phyloP scores from a whole-genome alignment of 2,329 filamentous ascomycete genomes.

The Alternaria metachromatica region DNA sequence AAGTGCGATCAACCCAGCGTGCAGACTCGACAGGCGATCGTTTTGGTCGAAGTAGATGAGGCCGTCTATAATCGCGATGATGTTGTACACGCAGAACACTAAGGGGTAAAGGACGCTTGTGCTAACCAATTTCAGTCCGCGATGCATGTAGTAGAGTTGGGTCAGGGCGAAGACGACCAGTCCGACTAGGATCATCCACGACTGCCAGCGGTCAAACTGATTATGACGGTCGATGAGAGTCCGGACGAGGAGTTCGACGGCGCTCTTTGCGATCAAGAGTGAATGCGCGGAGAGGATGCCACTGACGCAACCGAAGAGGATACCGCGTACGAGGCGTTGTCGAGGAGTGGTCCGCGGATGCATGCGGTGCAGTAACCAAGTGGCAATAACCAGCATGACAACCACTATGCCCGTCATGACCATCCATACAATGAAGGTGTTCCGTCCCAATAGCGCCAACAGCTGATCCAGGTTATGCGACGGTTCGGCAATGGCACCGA shows the following conservation, averaged over 20 bases:
- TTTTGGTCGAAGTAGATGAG: constrained; percentile 96
- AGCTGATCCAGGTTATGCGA: constrained; percentile 87
- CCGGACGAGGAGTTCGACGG: constrained; percentile 88
- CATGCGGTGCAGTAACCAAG: constrained; percentile 47
- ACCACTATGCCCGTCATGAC: constrained; percentile 77
- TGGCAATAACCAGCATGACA: constrained; percentile 65
- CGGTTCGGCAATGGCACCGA: constrained; percentile 91
- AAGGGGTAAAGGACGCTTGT: constrained; percentile 96
- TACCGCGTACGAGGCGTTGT: constrained; percentile 78
- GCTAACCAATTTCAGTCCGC: constrained; percentile 90
- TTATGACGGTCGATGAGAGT: constrained; percentile 87
- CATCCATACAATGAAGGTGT: constrained; percentile 89
- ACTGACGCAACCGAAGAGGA: constrained; percentile 85
- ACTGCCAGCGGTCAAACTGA: constrained; percentile 94
- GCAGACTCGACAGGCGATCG: constrained; percentile 75
- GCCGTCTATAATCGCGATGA: constrained; percentile 95
- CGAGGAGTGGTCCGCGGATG: constrained; percentile 61
- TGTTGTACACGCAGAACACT: constrained; percentile 99
- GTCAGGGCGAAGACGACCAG: constrained; percentile 82
- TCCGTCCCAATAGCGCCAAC: constrained; percentile 73
- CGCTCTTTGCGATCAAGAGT: constrained; percentile 91
- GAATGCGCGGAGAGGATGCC: constrained; percentile 94
- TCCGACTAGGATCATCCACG: constrained; percentile 86
- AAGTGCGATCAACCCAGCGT: constrained; percentile 81
- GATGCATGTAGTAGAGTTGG: constrained; percentile 94